Conservation (phyloP, 345 rosid species). For the Salix udensis region DNA sequence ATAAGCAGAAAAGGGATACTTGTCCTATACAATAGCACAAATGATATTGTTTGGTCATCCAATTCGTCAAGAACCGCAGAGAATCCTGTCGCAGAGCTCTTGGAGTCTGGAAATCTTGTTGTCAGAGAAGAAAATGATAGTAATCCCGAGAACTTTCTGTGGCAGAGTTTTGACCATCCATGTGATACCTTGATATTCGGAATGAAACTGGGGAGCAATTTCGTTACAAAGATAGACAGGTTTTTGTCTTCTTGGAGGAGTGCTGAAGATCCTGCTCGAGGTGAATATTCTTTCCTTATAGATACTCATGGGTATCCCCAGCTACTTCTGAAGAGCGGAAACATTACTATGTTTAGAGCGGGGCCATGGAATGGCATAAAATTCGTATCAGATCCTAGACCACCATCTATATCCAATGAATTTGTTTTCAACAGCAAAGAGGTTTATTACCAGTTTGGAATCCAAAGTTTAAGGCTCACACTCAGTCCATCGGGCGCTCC, state of each 20-base stretch:
- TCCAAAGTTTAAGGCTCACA: conserved; percentile 4
- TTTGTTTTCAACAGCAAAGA: conserved; percentile 11
- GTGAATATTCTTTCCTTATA: neutral
- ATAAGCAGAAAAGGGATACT: neutral
- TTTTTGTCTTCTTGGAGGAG: conserved; percentile 10
- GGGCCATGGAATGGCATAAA: conserved; percentile 25
- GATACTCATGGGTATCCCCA: conserved; percentile 26
- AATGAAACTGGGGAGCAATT: too few species aligned
- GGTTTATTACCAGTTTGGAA: conserved; percentile 9
- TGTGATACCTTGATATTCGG: too few species aligned
- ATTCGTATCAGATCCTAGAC: conserved; percentile 7
- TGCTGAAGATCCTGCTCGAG: conserved; percentile 12
- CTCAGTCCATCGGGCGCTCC: conserved; percentile 3
- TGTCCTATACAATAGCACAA: neutral
- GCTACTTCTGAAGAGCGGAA: neutral
- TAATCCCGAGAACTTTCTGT: too few species aligned
- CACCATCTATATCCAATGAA: neutral
- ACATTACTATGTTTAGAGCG: neutral
- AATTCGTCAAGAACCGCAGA: too few species aligned
- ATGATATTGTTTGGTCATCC: too few species aligned
- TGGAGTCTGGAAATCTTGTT: too few species aligned
- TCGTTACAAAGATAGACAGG: too few species aligned
- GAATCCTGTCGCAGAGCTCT: too few species aligned
- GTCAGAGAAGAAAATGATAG: too few species aligned
- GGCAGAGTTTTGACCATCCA: too few species aligned